Percentiles rank a stretch among this genome's conserved stretches.
Conservation (phyloP, 1,284 basidiomycete species). For the Ceratobasidium sp. region DNA sequence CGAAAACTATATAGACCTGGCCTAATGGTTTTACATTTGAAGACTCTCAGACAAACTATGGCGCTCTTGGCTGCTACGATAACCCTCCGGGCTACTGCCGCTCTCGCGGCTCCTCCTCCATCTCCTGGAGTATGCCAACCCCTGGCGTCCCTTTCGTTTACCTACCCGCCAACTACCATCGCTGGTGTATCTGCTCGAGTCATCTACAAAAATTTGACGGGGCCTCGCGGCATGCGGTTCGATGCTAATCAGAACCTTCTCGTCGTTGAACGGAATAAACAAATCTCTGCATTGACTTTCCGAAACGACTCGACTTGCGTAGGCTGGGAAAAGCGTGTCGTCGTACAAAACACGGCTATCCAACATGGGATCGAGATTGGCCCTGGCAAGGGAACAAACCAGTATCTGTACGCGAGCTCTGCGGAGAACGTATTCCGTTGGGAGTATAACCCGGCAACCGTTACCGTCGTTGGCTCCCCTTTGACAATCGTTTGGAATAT, state of each 20-base stretch:
- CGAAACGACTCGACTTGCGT: constrained; percentile 47
- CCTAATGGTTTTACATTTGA: too few relatives aligned
- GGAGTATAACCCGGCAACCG: constrained; percentile 35
- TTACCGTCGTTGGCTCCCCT: constrained; percentile 46
- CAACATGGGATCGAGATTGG: constrained; percentile 62
- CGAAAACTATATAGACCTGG: too few relatives aligned
- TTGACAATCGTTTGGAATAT: constrained; percentile 56
- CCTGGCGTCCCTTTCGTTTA: constrained; percentile 17
- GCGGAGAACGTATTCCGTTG: constrained; percentile 26
- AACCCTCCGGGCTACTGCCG: not conserved
- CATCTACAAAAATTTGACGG: constrained; percentile 59
- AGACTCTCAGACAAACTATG: too few relatives aligned
- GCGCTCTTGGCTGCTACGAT: not conserved
- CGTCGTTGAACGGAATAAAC: constrained; percentile 60
- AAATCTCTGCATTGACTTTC: constrained; percentile 59
- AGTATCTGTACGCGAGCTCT: constrained; percentile 50
- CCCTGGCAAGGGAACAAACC: constrained; percentile 24
- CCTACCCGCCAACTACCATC: constrained; percentile 48
- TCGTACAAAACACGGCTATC: constrained; percentile 58
- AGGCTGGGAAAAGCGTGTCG: constrained; percentile 60
- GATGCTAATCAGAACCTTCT: constrained; percentile 59
- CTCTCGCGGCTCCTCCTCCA: constrained; percentile 17
- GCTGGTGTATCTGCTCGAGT: constrained; percentile 57
- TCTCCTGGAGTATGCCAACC: constrained; percentile 26
- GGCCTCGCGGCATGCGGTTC: constrained; percentile 60